phyloP scores from a whole-genome alignment of 1,284 basidiomycete genomes.

The Fomitopsis schrenkii region DNA sequence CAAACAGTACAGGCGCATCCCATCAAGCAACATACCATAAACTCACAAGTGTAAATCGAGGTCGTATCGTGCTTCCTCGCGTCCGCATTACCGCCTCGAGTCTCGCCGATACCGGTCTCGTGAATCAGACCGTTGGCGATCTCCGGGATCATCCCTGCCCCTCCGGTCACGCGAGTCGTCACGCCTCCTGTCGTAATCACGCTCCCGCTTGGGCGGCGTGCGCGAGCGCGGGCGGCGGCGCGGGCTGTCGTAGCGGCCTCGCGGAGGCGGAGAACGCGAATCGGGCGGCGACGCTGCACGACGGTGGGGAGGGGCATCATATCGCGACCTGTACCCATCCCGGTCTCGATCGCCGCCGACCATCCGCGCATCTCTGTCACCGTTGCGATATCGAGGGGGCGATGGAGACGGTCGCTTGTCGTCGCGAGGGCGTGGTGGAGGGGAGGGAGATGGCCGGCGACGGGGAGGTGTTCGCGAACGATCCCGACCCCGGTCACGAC shows the following conservation, averaged over 20 bases:
- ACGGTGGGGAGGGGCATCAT: constrained; percentile 28
- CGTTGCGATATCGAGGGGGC: constrained; percentile 28
- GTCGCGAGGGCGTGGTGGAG: constrained; percentile 3
- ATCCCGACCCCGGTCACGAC: constrained; percentile 21
- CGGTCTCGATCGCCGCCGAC: constrained; percentile 17
- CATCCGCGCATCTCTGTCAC: constrained; percentile 11
- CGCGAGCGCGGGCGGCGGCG: constrained; percentile 21
- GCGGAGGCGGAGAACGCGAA: constrained; percentile 26
- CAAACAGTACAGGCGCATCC: background rate
- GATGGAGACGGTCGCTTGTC: constrained; percentile 7
- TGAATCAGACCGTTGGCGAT: constrained; percentile 18
- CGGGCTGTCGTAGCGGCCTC: constrained; percentile 19
- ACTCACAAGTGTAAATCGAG: background rate
- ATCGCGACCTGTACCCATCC: constrained; percentile 20
- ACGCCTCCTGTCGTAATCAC: constrained; percentile 14
- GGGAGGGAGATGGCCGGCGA: constrained; percentile 1
- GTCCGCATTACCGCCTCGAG: constrained; percentile 5
- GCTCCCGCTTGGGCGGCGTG: constrained; percentile 18
- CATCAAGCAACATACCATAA: background rate
- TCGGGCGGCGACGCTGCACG: constrained; percentile 21
- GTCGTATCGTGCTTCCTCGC: background rate
- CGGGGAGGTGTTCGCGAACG: constrained; percentile 21
- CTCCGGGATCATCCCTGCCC: constrained; percentile 11
- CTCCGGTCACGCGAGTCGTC: constrained; percentile 17
- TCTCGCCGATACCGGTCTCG: constrained; percentile 16